Percentiles rank a stretch among this genome's conserved stretches.
Conservation (phyloP, 805 yeast species). For the Wickerhamomyces bovis region DNA sequence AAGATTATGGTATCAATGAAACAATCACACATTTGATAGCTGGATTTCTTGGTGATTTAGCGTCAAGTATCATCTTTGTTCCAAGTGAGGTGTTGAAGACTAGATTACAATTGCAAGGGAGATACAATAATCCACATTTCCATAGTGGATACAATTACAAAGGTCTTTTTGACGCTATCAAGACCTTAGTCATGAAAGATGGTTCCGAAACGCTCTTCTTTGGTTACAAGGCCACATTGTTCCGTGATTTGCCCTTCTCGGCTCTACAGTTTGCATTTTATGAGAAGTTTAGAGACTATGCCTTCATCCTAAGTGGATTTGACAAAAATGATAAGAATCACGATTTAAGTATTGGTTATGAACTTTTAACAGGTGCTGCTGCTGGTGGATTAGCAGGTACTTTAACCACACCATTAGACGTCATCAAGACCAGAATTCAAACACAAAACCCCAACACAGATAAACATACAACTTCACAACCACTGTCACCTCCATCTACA, state of each 20-base stretch:
- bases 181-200: constrained; percentile 58
- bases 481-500: constrained; percentile 6
- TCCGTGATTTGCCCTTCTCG: constrained; percentile 91
- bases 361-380: constrained; percentile 83
- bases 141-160: constrained; percentile 81
- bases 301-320: constrained; percentile 34
- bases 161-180: constrained; percentile 66
- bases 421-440: constrained; percentile 87
- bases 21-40: constrained; percentile 75
- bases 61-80: constrained; percentile 82
- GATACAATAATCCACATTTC: constrained; percentile 72
- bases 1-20: constrained; percentile 61
- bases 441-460: constrained; percentile 52
- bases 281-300: constrained; percentile 68
- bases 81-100: constrained; percentile 95
- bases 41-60: constrained; percentile 92
- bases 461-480: constrained; percentile 1
- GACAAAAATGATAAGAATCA: constrained; percentile 22
- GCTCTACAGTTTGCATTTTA: constrained; percentile 95
- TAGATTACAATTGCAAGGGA: constrained; percentile 87
- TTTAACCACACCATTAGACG: constrained; percentile 87
- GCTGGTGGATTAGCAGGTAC: constrained; percentile 94
- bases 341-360: constrained; percentile 52
- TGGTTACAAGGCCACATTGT: constrained; percentile 92
- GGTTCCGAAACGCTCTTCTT: constrained; percentile 73